Evolutionary conservation across 2,329 filamentous ascomycete genomes (phyloP).

Genomic region (Nemania sp.): DNA sequence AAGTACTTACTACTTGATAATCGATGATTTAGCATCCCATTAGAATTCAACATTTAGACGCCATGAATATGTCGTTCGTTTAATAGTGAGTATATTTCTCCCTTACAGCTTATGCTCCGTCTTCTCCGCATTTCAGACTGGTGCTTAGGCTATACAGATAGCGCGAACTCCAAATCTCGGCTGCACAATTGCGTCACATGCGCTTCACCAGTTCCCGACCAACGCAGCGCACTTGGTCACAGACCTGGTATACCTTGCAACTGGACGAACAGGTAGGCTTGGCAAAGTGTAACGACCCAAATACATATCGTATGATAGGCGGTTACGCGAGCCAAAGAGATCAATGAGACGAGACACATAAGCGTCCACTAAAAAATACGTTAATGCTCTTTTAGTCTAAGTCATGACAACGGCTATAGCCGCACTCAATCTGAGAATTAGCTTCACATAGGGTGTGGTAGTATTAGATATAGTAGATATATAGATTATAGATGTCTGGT

Average conservation of each 20-base stretch:
- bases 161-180: slow-evolving; percentile 10
- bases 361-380: background rate
- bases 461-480: background rate
- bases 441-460: background rate
- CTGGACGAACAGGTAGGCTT: slow-evolving; percentile 4
- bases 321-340: slow-evolving; percentile 13
- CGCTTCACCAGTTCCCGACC: background rate
- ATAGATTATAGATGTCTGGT: background rate
- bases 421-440: slow-evolving; percentile 13
- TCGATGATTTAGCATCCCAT: background rate
- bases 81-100: background rate
- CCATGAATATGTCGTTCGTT: background rate
- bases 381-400: slow-evolving; percentile 1
- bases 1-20: background rate
- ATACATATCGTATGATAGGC: slow-evolving; percentile 10
- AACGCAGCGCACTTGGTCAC: background rate
- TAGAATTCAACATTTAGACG: background rate
- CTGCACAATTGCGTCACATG: slow-evolving; percentile 32
- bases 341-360: background rate
- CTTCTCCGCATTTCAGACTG: background rate
- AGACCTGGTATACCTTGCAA: background rate
- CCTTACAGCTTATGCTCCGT: background rate
- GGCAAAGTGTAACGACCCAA: slow-evolving; percentile 6
- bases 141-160: slow-evolving; percentile 2
- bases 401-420: slow-evolving; percentile 7